Conservation (phyloP, 2,329 filamentous ascomycete species). For the Geosmithia flava region DNA sequence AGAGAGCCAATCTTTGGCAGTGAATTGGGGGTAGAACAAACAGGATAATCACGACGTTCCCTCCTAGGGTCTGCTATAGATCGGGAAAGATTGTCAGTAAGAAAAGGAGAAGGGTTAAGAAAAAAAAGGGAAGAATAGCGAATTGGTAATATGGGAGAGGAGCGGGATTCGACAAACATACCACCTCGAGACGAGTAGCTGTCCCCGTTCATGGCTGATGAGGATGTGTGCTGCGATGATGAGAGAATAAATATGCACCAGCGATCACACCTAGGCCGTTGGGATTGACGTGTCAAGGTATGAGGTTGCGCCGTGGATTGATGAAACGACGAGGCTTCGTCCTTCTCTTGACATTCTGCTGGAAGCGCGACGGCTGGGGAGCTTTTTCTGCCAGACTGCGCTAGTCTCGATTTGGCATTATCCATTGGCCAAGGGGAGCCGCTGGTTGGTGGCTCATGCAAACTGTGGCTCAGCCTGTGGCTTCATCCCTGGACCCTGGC, state of each 20-base stretch:
- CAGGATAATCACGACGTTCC: constrained; percentile 38
- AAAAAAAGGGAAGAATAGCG: constrained; percentile 12
- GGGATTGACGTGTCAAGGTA: neutral
- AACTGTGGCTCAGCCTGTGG: neutral
- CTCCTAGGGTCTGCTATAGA: constrained; percentile 31
- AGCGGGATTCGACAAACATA: constrained; percentile 9
- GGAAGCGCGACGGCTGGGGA: constrained; percentile 30
- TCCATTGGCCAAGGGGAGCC: constrained; percentile 1
- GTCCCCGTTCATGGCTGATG: constrained; percentile 66
- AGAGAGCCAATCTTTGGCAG: neutral
- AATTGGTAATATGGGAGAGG: neutral
- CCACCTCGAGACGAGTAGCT: constrained; percentile 69
- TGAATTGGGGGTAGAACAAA: constrained; percentile 19
- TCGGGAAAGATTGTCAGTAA: constrained; percentile 8
- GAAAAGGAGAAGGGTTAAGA: too few relatives aligned
- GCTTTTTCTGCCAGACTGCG: constrained; percentile 24
- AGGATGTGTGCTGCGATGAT: neutral
- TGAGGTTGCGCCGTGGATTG: constrained; percentile 47
- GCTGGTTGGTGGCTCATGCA: neutral
- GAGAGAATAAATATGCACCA: constrained; percentile 2
- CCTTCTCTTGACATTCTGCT: neutral
- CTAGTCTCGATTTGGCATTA: constrained; percentile 14
- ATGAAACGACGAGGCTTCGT: constrained; percentile 52
- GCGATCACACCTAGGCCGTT: neutral
- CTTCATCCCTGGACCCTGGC: neutral